A percentile compares a stretch with the other conserved stretches of the same genome.
Evolutionary conservation across 2,329 filamentous ascomycete genomes (phyloP).

Genomic region (Zelopaecilomyces penicillatus): DNA sequence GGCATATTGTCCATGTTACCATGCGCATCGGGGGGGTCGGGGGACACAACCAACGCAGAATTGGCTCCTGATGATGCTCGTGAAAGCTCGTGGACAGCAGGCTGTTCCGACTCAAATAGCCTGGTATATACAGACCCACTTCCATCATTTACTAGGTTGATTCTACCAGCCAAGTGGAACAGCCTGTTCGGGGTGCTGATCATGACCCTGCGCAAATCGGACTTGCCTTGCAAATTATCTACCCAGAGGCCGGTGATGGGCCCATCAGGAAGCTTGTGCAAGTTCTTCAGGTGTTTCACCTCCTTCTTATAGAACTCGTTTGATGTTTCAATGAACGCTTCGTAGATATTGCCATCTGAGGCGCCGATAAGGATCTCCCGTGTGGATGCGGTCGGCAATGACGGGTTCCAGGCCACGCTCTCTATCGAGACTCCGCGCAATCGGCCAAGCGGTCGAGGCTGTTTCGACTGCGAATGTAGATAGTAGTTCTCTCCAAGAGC

Average conservation of each 20-base stretch:
- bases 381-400: constrained; percentile 84
- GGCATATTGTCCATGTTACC: constrained; percentile 51
- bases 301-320: constrained; percentile 93
- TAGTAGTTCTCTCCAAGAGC: constrained; percentile 95
- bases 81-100: constrained; percentile 64
- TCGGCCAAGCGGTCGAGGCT: constrained; percentile 71
- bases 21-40: constrained; percentile 53
- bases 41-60: constrained; percentile 67
- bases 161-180: constrained; percentile 72
- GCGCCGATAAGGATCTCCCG: constrained; percentile 88
- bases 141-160: constrained; percentile 68
- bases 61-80: constrained; percentile 44
- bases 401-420: constrained; percentile 89
- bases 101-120: constrained; percentile 81
- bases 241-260: constrained; percentile 81
- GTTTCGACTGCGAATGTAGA: constrained; percentile 87
- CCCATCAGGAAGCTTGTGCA: constrained; percentile 76
- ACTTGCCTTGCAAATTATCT: constrained; percentile 59
- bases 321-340: constrained; percentile 87
- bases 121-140: constrained; percentile 78
- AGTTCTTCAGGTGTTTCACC: constrained; percentile 79
- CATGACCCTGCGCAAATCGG: constrained; percentile 68
- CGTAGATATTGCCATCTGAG: constrained; percentile 90
- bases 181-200: constrained; percentile 71
- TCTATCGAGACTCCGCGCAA: constrained; percentile 84